phyloP scores from a whole-genome alignment of 2,329 filamentous ascomycete genomes.

The Hortaea werneckii region DNA sequence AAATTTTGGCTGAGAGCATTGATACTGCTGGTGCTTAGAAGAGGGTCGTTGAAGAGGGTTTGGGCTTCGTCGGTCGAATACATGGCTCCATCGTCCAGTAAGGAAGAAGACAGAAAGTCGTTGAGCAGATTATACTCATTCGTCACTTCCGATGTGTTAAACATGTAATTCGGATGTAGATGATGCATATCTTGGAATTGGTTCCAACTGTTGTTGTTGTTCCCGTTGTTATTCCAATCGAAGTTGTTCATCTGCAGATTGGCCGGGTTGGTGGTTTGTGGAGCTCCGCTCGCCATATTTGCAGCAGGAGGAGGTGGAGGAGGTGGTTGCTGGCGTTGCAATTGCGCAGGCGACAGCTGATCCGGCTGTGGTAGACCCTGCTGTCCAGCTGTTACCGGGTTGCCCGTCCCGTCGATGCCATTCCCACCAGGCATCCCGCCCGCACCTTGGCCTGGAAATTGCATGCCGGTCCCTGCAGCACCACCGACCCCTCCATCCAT shows the following conservation, averaged over 20 bases:
- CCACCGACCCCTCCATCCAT: neutral
- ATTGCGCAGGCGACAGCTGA: slow-evolving; percentile 56
- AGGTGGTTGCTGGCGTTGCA: slow-evolving; percentile 33
- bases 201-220: slow-evolving; percentile 53
- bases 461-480: neutral
- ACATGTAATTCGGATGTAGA: slow-evolving; percentile 90
- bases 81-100: slow-evolving; percentile 59
- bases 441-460: neutral
- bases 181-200: slow-evolving; percentile 91
- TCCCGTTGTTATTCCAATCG: slow-evolving; percentile 61
- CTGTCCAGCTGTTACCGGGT: slow-evolving; percentile 12
- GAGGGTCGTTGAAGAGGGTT: slow-evolving; percentile 51
- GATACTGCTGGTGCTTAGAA: slow-evolving; percentile 36
- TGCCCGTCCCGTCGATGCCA: neutral
- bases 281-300: neutral
- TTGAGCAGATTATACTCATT: slow-evolving; percentile 96
- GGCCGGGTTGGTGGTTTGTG: slow-evolving; percentile 40
- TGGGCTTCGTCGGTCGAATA: slow-evolving; percentile 34
- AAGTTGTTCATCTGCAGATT: slow-evolving; percentile 24
- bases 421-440: neutral
- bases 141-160: slow-evolving; percentile 83
- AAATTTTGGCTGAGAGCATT: slow-evolving; percentile 35
- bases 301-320: slow-evolving; percentile 2
- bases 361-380: slow-evolving; percentile 64
- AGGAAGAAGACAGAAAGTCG: slow-evolving; percentile 86